Conservation (phyloP, 129 eudicot genomes). For the Ambrosia trifida region DNA sequence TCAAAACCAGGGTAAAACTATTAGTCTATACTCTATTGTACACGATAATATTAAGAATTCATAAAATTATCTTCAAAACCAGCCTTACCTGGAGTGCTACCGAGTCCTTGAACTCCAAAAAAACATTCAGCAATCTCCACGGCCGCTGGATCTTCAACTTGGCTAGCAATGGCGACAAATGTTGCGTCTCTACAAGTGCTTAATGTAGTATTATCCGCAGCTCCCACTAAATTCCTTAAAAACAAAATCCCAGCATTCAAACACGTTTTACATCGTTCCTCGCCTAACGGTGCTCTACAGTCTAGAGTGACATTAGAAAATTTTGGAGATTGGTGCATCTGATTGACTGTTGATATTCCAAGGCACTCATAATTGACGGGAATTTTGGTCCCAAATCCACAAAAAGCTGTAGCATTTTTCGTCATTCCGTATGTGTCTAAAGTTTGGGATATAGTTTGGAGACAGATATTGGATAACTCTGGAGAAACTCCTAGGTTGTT, state of each 20-base stretch:
- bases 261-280: constrained; percentile 66
- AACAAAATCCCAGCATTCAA: constrained; percentile 72
- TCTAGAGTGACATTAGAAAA: constrained; percentile 50
- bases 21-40: too few species aligned
- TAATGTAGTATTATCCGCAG: constrained; percentile 65
- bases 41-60: not conserved
- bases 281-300: constrained; percentile 60
- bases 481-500: constrained; percentile 70
- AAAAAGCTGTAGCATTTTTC: constrained; percentile 62
- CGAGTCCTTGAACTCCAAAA: constrained; percentile 74
- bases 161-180: constrained; percentile 81
- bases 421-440: constrained; percentile 73
- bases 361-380: constrained; percentile 80
- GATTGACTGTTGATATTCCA: constrained; percentile 76
- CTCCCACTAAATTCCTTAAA: constrained; percentile 62
- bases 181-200: constrained; percentile 97
- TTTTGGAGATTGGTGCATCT: constrained; percentile 87
- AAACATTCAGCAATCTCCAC: constrained; percentile 73
- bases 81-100: constrained; percentile 55
- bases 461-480: constrained; percentile 62
- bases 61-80: not conserved
- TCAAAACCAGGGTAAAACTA: too few species aligned
- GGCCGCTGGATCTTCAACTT: constrained; percentile 57
- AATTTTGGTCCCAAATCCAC: constrained; percentile 88
- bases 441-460: constrained; percentile 58